These are phyloP conservation scores for Aspergillus sp. DNA, from an alignment of 2,329 filamentous ascomycete species.

Conservation along the genomic window DNA sequence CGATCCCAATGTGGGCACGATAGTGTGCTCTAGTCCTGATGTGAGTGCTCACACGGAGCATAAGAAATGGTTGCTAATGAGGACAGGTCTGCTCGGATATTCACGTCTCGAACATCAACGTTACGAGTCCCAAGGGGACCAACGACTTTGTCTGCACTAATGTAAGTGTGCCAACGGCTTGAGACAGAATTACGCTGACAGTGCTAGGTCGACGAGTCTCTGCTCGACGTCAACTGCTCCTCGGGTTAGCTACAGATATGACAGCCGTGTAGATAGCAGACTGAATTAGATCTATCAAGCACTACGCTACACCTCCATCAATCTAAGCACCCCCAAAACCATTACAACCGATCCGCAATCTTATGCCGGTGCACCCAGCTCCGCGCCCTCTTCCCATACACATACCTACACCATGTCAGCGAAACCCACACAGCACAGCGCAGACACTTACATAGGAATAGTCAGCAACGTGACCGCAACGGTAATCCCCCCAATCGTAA, in stretches of 20 bases:
- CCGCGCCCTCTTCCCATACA: conserved; percentile 21
- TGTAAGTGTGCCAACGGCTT: conserved; percentile 24
- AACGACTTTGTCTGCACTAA: conserved; percentile 47
- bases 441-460: conserved; percentile 24
- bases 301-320: too few species aligned
- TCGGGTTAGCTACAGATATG: too few species aligned
- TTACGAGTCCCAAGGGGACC: conserved; percentile 48
- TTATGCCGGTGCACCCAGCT: conserved; percentile 21
- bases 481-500: conserved; percentile 38
- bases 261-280: not conserved
- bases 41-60: conserved; percentile 35
- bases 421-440: not conserved
- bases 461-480: conserved; percentile 25
- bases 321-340: too few species aligned
- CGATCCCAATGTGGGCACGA: conserved; percentile 46
- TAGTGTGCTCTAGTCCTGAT: conserved; percentile 49
- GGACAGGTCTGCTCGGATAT: conserved; percentile 47
- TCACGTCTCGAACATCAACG: conserved; percentile 45
- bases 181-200: not conserved
- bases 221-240: conserved; percentile 37
- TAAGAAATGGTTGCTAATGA: not conserved
- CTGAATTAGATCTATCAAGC: too few species aligned
- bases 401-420: conserved; percentile 14
- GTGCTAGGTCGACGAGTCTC: conserved; percentile 28
- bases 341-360: conserved; percentile 16